These are phyloP conservation scores for Scutellaria barbata DNA, from an alignment of 257 asterid genomes.

Conservation along the genomic window DNA sequence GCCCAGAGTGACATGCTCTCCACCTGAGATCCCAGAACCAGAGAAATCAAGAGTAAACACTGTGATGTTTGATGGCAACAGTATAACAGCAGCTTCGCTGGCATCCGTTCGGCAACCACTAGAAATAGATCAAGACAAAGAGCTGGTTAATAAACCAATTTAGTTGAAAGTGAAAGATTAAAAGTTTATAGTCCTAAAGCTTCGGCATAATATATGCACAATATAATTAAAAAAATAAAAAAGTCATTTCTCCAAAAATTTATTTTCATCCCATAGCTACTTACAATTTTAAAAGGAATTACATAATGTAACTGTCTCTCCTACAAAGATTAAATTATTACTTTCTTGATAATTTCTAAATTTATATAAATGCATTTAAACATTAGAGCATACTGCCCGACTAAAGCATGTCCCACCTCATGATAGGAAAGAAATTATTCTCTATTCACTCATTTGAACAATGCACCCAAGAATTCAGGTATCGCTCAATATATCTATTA, in stretches of 20 bases:
- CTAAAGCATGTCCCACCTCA: constrained; percentile 11
- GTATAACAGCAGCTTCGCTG: constrained; percentile 95
- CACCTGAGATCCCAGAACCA: constrained; percentile 97
- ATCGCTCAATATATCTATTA: background rate
- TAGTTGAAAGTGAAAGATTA: background rate
- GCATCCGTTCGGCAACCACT: constrained; percentile 99
- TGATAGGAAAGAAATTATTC: background rate
- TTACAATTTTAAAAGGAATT: background rate
- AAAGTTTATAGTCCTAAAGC: background rate
- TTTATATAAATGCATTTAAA: background rate
- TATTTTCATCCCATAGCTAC: background rate
- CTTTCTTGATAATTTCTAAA: background rate
- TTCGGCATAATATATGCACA: constrained; percentile 2
- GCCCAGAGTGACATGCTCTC: constrained; percentile 90
- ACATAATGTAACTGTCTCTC: background rate
- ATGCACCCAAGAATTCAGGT: constrained; percentile 20
- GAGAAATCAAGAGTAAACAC: constrained; percentile 93
- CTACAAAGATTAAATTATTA: background rate
- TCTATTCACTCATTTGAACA: background rate
- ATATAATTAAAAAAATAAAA: constrained; percentile 5
- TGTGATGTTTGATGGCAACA: constrained; percentile 82
- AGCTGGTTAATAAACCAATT: constrained; percentile 29
- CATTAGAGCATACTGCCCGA: background rate
- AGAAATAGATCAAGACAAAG: constrained; percentile 39
- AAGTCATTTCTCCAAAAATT: background rate